A percentile compares a stretch with the other conserved stretches of the same genome.
Evolutionary conservation across 2,329 filamentous ascomycete species (phyloP).

Genomic region (Apiospora arundinis): DNA sequence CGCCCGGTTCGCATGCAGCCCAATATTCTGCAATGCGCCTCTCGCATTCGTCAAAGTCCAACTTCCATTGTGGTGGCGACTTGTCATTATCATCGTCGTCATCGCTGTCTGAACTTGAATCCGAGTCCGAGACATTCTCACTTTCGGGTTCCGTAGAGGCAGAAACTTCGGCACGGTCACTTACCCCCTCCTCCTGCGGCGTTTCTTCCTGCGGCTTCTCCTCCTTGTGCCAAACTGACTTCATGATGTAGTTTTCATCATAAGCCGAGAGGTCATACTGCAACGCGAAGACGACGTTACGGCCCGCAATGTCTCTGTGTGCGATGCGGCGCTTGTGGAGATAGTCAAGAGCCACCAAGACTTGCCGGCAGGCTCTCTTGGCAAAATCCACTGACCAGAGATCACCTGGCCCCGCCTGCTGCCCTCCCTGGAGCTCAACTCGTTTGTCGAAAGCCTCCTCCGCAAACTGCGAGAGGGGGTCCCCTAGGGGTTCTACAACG

Average conservation of each 20-base stretch:
- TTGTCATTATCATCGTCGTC: neutral
- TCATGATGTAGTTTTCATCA: neutral
- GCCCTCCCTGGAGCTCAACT: neutral
- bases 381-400: neutral
- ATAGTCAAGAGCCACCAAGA: neutral
- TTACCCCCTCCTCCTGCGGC: neutral
- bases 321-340: neutral
- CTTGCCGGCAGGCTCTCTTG: neutral
- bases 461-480: neutral
- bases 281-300: conserved; percentile 1
- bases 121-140: neutral
- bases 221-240: neutral
- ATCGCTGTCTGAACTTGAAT: neutral
- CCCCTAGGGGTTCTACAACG: neutral
- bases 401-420: neutral
- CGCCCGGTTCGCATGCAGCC: neutral
- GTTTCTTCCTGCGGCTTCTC: neutral
- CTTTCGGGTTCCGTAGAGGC: neutral
- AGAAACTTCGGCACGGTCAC: neutral
- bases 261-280: neutral
- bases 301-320: neutral
- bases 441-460: neutral
- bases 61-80: neutral
- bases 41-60: conserved; percentile 8
- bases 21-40: conserved; percentile 14